phyloP scores from a whole-genome alignment of 805 yeast species.

The Jamesozyma lodderae region DNA sequence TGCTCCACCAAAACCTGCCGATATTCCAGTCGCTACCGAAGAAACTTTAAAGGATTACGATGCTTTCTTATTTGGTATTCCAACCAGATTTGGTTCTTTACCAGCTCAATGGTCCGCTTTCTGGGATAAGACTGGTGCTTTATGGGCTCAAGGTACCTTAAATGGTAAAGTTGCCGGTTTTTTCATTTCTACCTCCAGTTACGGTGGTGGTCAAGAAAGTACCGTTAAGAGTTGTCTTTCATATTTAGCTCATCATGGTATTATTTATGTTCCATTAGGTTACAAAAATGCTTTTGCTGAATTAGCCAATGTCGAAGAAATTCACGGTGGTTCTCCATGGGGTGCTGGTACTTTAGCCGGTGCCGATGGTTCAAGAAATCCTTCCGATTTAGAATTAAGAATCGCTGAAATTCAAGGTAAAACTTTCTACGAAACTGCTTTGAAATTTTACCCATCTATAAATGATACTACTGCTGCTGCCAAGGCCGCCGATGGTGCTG shows the following conservation, averaged over 20 bases:
- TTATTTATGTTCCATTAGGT: constrained; percentile 72
- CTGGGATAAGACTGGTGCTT: constrained; percentile 73
- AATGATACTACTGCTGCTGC: not conserved
- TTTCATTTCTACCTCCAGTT: constrained; percentile 61
- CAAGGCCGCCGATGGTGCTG: constrained; percentile 18
- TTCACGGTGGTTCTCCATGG: constrained; percentile 83
- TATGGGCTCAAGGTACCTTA: constrained; percentile 67
- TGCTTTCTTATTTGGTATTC: constrained; percentile 69
- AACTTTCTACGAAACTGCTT: constrained; percentile 43
- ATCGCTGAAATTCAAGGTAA: constrained; percentile 64
- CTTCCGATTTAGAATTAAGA: constrained; percentile 53
- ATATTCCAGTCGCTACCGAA: constrained; percentile 47
- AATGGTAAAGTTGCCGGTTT: constrained; percentile 71
- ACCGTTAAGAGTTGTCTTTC: constrained; percentile 58
- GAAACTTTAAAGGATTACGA: constrained; percentile 56
- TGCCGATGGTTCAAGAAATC: constrained; percentile 66
- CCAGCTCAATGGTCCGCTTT: constrained; percentile 73
- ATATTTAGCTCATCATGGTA: constrained; percentile 66
- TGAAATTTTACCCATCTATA: constrained; percentile 8
- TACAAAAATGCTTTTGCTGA: constrained; percentile 50
- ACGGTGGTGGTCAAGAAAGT: constrained; percentile 74
- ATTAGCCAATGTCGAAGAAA: constrained; percentile 50
- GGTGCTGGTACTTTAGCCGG: constrained; percentile 81
- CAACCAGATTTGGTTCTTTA: constrained; percentile 69
- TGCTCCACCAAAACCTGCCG: constrained; percentile 55